These are phyloP conservation scores for Gracilaria domingensis DNA, from an alignment of 23 red algal genomes.

Conservation along the genomic window DNA sequence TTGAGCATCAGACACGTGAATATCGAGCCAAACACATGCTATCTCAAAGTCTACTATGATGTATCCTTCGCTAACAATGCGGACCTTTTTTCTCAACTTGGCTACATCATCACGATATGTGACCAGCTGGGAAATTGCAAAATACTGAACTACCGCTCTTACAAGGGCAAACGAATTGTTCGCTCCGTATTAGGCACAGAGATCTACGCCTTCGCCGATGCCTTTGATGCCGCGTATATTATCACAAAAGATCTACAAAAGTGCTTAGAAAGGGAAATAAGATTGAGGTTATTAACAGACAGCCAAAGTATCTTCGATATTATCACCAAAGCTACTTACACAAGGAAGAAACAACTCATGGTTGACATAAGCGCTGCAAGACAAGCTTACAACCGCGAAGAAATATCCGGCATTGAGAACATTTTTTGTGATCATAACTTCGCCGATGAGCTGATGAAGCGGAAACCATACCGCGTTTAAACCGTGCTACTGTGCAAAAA, in stretches of 20 bases:
- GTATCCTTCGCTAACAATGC: slow-evolving; percentile 25
- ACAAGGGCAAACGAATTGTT: slow-evolving; percentile 6
- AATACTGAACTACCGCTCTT: neutral
- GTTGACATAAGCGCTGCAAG: neutral
- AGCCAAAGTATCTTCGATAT: slow-evolving; percentile 7
- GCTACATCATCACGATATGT: slow-evolving; percentile 2
- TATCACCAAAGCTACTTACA: neutral
- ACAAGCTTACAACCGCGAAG: slow-evolving; percentile 11
- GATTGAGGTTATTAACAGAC: neutral
- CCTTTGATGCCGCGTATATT: slow-evolving; percentile 18
- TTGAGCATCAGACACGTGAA: neutral
- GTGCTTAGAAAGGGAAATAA: neutral
- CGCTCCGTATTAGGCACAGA: slow-evolving; percentile 18
- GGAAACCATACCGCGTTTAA: neutral
- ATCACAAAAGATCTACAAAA: slow-evolving; percentile 27
- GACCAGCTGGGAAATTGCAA: neutral
- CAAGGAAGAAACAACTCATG: neutral
- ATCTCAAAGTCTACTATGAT: slow-evolving; percentile 1
- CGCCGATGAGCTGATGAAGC: slow-evolving; percentile 26
- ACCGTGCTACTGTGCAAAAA: neutral
- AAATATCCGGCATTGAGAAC: slow-evolving; percentile 26
- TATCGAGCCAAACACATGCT: neutral
- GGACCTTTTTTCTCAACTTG: neutral
- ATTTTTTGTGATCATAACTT: neutral
- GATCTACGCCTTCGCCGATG: slow-evolving; percentile 44